phyloP scores from a whole-genome alignment of 179 eudicot genomes.

The Silene vulgaris region DNA sequence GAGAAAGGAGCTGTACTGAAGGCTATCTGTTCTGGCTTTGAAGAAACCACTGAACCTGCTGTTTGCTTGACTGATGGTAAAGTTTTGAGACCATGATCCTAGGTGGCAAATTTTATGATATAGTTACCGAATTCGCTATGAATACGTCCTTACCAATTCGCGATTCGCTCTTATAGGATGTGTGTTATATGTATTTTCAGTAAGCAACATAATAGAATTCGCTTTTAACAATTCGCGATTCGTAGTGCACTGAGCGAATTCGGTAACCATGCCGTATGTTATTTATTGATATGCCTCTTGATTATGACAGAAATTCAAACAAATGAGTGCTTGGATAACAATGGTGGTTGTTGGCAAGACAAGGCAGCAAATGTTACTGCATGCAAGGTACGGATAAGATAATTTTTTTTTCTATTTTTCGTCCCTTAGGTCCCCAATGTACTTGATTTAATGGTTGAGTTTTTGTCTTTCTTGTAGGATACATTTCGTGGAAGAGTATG shows the following conservation, averaged over 20 bases:
- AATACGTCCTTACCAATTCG: no score
- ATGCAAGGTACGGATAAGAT: conserved; percentile 50
- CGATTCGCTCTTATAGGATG: no score
- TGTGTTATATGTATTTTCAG: no score
- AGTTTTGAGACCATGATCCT: conserved; percentile 1
- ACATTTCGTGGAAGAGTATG: conserved; percentile 95
- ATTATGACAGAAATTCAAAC: conserved; percentile 56
- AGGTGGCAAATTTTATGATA: neutral
- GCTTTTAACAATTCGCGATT: no score
- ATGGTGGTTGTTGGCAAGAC: conserved; percentile 94
- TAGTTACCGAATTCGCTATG: no score
- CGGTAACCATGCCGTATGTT: no score
- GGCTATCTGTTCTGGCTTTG: conserved; percentile 86
- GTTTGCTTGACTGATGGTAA: conserved; percentile 80
- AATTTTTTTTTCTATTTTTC: neutral
- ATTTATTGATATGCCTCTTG: neutral
- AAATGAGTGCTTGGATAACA: conserved; percentile 70
- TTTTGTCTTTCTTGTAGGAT: conserved; percentile 42
- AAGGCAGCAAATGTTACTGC: conserved; percentile 64
- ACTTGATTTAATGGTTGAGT: neutral
- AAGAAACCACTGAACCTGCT: conserved; percentile 83
- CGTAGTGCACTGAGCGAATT: no score
- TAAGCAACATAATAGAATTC: no score
- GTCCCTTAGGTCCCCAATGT: neutral
- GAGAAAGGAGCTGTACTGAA: conserved; percentile 82